Percentiles rank a stretch among this genome's conserved stretches.
phyloP scores from a whole-genome alignment of 108 stramenopile genomes.

The Mayamaea pseudoterrestris region DNA sequence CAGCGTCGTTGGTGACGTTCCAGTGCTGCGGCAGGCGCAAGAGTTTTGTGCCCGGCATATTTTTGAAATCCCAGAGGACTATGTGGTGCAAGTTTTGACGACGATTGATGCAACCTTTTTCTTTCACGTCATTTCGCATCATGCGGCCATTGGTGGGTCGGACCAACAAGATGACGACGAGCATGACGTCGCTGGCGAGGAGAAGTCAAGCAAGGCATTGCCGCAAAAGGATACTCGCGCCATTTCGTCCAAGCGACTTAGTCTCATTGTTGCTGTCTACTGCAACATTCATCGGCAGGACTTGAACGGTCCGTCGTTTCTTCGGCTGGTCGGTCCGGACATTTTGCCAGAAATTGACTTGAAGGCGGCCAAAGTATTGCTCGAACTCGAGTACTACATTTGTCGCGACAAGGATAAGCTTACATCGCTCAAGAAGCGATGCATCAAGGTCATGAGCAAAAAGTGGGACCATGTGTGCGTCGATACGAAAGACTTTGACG shows the following conservation, averaged over 20 bases:
- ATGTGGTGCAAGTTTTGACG: constrained; percentile 10
- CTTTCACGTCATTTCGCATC: constrained; percentile 18
- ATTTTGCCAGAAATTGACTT: constrained; percentile 5
- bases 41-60: constrained; percentile 10
- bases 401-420: background rate
- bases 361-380: constrained; percentile 2
- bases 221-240: background rate
- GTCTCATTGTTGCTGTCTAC: constrained; percentile 5
- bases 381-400: constrained; percentile 4
- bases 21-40: constrained; percentile 10
- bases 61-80: constrained; percentile 11
- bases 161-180: background rate
- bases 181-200: no score
- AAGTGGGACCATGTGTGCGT: constrained; percentile 4
- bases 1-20: constrained; percentile 9
- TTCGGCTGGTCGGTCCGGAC: background rate
- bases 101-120: constrained; percentile 30
- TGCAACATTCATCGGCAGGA: constrained; percentile 2
- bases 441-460: background rate
- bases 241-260: background rate
- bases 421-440: constrained; percentile 1
- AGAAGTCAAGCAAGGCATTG: background rate
- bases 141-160: background rate
- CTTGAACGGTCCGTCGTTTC: background rate
- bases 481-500: background rate